A percentile compares a stretch with the other conserved stretches of the same genome.
Evolutionary conservation across 371 early-diverging fungal genomes (phyloP).

Genomic region (Mortierella sp.): DNA sequence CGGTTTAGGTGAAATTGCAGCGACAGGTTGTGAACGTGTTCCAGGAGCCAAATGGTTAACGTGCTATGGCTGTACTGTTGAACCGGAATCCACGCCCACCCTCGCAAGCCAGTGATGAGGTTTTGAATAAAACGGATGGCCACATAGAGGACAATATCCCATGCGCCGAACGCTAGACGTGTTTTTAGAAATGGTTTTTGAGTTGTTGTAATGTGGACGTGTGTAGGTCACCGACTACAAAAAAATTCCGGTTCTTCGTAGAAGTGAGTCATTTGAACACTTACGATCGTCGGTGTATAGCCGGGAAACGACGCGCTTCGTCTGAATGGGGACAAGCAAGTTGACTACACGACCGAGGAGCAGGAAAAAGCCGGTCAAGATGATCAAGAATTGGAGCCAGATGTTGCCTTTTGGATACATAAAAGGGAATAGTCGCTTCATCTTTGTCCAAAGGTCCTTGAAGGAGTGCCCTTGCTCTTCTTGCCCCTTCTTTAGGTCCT

Average conservation of each 20-base stretch:
- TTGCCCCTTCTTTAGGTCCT: constrained; percentile 24
- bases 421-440: constrained; percentile 79
- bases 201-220: not conserved
- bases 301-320: constrained; percentile 76
- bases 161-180: constrained; percentile 21
- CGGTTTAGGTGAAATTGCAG: constrained; percentile 90
- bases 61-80: constrained; percentile 86
- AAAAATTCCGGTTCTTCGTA: not conserved
- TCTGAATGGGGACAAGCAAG: constrained; percentile 79
- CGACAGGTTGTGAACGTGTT: constrained; percentile 83
- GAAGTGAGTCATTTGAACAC: not conserved
- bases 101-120: constrained; percentile 79
- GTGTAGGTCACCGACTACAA: not conserved
- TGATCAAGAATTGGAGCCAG: constrained; percentile 70
- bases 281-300: constrained; percentile 54
- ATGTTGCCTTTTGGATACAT: constrained; percentile 78
- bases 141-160: constrained; percentile 62
- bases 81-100: constrained; percentile 90
- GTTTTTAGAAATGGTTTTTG: not conserved
- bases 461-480: constrained; percentile 46
- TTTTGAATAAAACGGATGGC: constrained; percentile 83
- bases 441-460: constrained; percentile 62
- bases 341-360: constrained; percentile 81
- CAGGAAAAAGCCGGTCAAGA: constrained; percentile 74
- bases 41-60: constrained; percentile 85